Percentiles rank a stretch among this genome's conserved stretches.
Conservation (phyloP, 805 yeast genomes). For the Saccharomycopsis sp. region DNA sequence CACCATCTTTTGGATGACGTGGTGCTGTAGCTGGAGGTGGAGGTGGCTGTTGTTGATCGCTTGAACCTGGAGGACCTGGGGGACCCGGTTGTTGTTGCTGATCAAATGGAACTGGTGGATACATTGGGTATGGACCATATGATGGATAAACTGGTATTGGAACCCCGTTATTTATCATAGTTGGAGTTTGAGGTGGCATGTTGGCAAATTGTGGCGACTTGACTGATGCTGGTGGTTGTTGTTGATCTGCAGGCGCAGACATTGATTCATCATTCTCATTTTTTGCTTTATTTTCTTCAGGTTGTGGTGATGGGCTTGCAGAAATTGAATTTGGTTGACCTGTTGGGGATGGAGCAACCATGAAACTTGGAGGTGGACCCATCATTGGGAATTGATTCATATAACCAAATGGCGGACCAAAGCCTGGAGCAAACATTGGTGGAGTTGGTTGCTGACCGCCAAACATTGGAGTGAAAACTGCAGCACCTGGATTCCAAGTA, state of each 20-base stretch:
- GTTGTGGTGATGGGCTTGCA: not conserved
- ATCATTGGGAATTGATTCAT: conserved; percentile 26
- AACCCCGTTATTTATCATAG: conserved; percentile 16
- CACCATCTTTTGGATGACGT: not conserved
- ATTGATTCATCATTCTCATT: not conserved
- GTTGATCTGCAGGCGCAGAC: not conserved
- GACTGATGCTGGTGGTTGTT: not conserved
- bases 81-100: conserved; percentile 14
- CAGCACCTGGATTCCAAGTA: conserved; percentile 65
- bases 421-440: conserved; percentile 24
- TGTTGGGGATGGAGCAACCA: conserved; percentile 16
- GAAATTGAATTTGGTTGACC: conserved; percentile 26
- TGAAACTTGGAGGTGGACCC: conserved; percentile 24
- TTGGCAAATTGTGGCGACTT: too few relatives aligned
- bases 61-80: conserved; percentile 17
- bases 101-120: conserved; percentile 20
- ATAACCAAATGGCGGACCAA: conserved; percentile 31
- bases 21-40: not conserved
- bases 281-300: conserved; percentile 13
- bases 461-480: conserved; percentile 47
- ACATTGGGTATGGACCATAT: conserved; percentile 38
- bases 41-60: too few relatives aligned
- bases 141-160: conserved; percentile 46
- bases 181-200: not conserved
- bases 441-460: conserved; percentile 23